Conservation (phyloP, 176 grass and related monocot genomes). For the Aegilops bicornis region DNA sequence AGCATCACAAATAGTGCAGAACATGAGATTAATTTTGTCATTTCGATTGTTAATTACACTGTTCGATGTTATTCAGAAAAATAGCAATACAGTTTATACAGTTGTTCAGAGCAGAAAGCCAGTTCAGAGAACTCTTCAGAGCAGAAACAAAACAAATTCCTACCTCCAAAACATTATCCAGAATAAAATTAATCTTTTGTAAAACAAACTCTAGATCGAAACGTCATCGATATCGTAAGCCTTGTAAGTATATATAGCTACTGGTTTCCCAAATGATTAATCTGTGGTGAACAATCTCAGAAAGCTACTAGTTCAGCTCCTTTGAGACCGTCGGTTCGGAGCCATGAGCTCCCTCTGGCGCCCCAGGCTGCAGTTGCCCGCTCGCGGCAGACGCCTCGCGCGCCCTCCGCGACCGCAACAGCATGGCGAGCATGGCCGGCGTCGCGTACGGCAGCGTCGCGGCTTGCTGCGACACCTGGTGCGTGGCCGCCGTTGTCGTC, state of each 20-base stretch:
- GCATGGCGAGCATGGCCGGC: slow-evolving; percentile 12
- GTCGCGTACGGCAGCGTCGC: background rate
- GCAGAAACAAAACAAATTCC: too few relatives aligned
- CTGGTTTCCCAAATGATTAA: background rate
- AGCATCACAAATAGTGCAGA: too few relatives aligned
- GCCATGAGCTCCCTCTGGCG: background rate
- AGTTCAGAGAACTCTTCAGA: too few relatives aligned
- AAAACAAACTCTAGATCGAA: background rate
- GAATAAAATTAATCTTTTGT: too few relatives aligned
- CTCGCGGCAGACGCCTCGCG: background rate
- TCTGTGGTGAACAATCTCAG: background rate
- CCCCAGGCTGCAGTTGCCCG: background rate
- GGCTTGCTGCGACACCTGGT: background rate
- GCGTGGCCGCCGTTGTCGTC: background rate
- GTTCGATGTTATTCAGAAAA: too few relatives aligned
- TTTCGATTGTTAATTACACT: too few relatives aligned
- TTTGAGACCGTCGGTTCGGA: background rate
- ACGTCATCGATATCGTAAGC: background rate
- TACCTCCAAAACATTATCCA: too few relatives aligned
- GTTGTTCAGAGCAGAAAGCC: too few relatives aligned
- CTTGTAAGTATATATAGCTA: background rate
- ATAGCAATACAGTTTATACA: too few relatives aligned
- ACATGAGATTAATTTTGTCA: too few relatives aligned
- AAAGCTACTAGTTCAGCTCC: background rate
- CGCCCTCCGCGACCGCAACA: background rate